phyloP scores from a whole-genome alignment of 495 filamentous ascomycete genomes.

The Pseudoneurospora amorphoporcata region DNA sequence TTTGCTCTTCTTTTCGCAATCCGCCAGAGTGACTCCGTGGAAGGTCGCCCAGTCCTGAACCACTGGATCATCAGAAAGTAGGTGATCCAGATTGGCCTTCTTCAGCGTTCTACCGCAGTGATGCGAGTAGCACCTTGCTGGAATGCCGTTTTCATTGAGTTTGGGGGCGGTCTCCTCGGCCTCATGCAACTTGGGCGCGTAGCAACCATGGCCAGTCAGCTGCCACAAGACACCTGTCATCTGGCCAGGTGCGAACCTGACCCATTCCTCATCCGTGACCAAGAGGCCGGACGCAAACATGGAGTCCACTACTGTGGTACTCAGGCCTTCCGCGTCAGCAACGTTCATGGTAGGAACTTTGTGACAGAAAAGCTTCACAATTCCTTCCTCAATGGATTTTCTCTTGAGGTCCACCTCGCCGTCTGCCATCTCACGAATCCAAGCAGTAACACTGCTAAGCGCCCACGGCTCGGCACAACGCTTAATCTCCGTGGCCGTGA shows the following conservation, averaged over 20 bases:
- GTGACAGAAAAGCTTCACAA: slow-evolving; percentile 84
- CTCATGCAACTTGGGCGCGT: slow-evolving; percentile 72
- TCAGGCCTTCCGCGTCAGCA: slow-evolving; percentile 85
- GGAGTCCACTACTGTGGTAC: slow-evolving; percentile 62
- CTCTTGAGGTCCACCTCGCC: slow-evolving; percentile 73
- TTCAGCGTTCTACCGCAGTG: slow-evolving; percentile 91
- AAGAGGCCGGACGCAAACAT: slow-evolving; percentile 75
- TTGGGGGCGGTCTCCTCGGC: slow-evolving; percentile 39
- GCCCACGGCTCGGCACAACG: slow-evolving; percentile 90
- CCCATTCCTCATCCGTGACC: slow-evolving; percentile 92
- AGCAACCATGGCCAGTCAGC: slow-evolving; percentile 87
- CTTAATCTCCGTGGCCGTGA: slow-evolving; percentile 74
- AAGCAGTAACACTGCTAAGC: slow-evolving; percentile 73
- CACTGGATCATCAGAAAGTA: slow-evolving; percentile 55
- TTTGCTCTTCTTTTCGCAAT: slow-evolving; percentile 54
- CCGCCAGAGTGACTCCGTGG: slow-evolving; percentile 74
- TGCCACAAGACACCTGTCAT: slow-evolving; percentile 88
- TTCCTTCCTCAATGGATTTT: slow-evolving; percentile 70
- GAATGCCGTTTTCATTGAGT: slow-evolving; percentile 32
- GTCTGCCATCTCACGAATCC: slow-evolving; percentile 82
- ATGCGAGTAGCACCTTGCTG: slow-evolving; percentile 82
- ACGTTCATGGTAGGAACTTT: slow-evolving; percentile 99
- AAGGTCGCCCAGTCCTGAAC: slow-evolving; percentile 83
- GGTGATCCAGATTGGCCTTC: slow-evolving; percentile 74
- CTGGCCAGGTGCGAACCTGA: slow-evolving; percentile 69